phyloP scores from a whole-genome alignment of 345 rosid species.

The Theobroma cacao region DNA sequence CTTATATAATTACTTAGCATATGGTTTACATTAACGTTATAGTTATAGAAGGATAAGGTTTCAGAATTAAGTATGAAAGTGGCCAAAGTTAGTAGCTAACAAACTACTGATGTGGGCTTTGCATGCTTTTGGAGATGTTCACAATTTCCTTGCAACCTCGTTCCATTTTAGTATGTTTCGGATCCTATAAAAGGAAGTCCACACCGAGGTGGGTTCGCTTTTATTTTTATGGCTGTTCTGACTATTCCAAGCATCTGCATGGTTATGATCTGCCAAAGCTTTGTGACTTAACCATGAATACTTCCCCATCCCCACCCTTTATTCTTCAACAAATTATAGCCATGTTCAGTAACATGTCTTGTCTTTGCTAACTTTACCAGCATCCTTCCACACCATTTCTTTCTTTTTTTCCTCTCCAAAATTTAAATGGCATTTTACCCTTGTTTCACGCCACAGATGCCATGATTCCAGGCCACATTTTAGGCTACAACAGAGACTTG shows the following conservation, averaged over 20 bases:
- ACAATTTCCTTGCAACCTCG: not conserved
- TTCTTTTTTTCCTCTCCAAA: too few relatives aligned
- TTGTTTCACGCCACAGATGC: constrained; percentile 19
- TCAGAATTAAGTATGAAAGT: not conserved
- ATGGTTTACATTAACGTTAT: too few relatives aligned
- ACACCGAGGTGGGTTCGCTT: not conserved
- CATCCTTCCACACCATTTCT: not conserved
- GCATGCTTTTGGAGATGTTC: not conserved
- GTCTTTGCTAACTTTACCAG: not conserved
- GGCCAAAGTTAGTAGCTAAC: not conserved
- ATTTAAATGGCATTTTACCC: not conserved
- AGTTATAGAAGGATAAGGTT: too few relatives aligned
- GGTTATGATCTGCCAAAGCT: not conserved
- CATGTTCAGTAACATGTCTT: not conserved
- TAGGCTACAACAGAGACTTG: not conserved
- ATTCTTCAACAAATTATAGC: not conserved
- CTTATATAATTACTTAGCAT: too few relatives aligned
- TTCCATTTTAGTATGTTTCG: not conserved
- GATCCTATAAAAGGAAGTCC: not conserved
- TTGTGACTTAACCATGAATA: not conserved
- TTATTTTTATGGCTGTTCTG: not conserved
- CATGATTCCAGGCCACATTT: constrained; percentile 18
- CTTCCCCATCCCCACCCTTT: not conserved
- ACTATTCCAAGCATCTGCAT: not conserved
- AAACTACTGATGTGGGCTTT: not conserved